phyloP scores from a whole-genome alignment of 2,329 filamentous ascomycete genomes.

The Fusarium virguliforme region DNA sequence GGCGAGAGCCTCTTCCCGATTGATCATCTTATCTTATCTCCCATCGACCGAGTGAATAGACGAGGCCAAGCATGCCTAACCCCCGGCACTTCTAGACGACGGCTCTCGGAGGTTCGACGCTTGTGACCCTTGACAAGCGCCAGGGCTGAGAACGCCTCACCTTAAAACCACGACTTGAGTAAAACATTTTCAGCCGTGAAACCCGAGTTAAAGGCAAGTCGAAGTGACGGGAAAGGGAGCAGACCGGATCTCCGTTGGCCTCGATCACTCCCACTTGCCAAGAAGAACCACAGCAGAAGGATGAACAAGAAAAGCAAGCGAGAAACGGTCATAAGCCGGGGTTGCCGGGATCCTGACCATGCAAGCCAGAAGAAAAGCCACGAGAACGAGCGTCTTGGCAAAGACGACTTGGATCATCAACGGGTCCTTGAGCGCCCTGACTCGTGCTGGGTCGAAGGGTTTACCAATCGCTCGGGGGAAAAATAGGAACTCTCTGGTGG shows the following conservation, averaged over 20 bases:
- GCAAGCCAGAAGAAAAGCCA: background rate
- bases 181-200: slow-evolving; percentile 1
- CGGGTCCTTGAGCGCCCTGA: background rate
- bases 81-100: slow-evolving; percentile 1
- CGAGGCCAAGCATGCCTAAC: background rate
- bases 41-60: background rate
- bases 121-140: background rate
- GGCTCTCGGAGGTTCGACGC: slow-evolving; percentile 1
- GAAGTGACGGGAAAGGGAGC: background rate
- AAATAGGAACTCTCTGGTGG: background rate
- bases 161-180: slow-evolving; percentile 9
- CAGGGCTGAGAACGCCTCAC: slow-evolving; percentile 28
- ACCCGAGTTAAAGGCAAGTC: background rate
- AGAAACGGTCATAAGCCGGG: slow-evolving; percentile 13
- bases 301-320: slow-evolving; percentile 3
- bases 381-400: slow-evolving; percentile 14
- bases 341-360: background rate
- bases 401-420: background rate
- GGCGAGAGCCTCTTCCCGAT: slow-evolving; percentile 1
- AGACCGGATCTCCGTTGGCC: background rate
- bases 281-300: background rate
- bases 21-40: slow-evolving; percentile 18
- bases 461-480: slow-evolving; percentile 4
- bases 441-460: background rate
- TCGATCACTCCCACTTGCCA: background rate